Percentiles rank a stretch among this genome's conserved stretches.
phyloP scores from a whole-genome alignment of 2,329 filamentous ascomycete species.

The Penicillium brevicompactum region DNA sequence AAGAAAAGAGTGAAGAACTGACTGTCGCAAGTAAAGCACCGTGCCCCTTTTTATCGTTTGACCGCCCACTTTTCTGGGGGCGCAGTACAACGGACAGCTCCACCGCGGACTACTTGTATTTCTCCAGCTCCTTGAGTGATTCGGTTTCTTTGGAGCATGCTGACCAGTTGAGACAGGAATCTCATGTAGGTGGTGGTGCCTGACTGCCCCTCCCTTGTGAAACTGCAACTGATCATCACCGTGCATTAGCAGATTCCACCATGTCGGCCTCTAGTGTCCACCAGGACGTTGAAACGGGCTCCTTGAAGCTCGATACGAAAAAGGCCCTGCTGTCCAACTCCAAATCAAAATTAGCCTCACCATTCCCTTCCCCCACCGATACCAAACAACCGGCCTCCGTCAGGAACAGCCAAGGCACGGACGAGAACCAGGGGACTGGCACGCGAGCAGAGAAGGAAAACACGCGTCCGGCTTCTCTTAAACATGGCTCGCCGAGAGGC shows the following conservation, averaged over 20 bases:
- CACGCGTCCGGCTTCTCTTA: constrained; percentile 11
- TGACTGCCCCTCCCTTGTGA: neutral
- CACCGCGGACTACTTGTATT: constrained; percentile 28
- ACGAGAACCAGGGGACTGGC: constrained; percentile 15
- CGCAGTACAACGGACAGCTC: constrained; percentile 26
- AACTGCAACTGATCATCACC: constrained; percentile 21
- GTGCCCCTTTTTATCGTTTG: constrained; percentile 13
- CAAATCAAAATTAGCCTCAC: constrained; percentile 28
- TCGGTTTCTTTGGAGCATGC: neutral
- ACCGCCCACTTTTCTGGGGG: constrained; percentile 26
- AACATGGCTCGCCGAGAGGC: constrained; percentile 19
- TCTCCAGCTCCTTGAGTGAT: constrained; percentile 21
- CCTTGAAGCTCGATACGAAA: constrained; percentile 21
- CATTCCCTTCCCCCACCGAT: constrained; percentile 33
- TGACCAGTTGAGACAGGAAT: neutral
- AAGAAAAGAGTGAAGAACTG: too few species aligned
- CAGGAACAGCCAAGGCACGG: constrained; percentile 17
- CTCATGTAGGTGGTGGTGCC: neutral
- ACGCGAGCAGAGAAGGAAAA: constrained; percentile 15
- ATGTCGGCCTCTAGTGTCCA: constrained; percentile 19
- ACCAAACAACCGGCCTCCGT: constrained; percentile 21
- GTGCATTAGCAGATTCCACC: constrained; percentile 21
- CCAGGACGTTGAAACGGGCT: constrained; percentile 19
- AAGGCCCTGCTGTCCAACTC: constrained; percentile 21
- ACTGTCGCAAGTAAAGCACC: neutral